Conservation (phyloP, 2,329 filamentous ascomycete genomes). For the Alternaria metachromatica region DNA sequence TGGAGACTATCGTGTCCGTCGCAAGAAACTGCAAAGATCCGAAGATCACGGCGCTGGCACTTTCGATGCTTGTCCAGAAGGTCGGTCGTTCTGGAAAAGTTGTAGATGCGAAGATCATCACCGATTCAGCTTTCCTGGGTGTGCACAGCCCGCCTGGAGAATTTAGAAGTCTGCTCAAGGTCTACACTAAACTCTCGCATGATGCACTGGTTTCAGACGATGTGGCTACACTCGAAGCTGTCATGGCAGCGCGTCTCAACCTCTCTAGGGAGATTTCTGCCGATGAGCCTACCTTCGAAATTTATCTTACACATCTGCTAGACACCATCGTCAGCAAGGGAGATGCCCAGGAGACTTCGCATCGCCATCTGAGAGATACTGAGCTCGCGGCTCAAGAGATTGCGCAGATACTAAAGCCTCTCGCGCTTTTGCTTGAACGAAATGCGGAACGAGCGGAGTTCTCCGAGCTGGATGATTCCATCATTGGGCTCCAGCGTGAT, state of each 20-base stretch:
- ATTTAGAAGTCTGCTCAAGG: slow-evolving; percentile 83
- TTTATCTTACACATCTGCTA: slow-evolving; percentile 83
- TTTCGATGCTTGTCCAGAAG: slow-evolving; percentile 97
- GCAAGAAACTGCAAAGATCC: slow-evolving; percentile 81
- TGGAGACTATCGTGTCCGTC: slow-evolving; percentile 94
- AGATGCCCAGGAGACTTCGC: slow-evolving; percentile 75
- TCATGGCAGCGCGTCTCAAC: slow-evolving; percentile 79
- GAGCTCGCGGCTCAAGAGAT: slow-evolving; percentile 88
- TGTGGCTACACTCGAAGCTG: slow-evolving; percentile 71
- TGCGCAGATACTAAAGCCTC: slow-evolving; percentile 80
- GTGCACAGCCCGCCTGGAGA: slow-evolving; percentile 79
- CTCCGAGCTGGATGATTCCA: slow-evolving; percentile 53
- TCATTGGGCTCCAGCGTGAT: slow-evolving; percentile 78
- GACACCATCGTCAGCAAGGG: slow-evolving; percentile 90
- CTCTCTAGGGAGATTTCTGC: slow-evolving; percentile 74
- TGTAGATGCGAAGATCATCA: slow-evolving; percentile 86
- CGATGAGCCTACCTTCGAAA: slow-evolving; percentile 77
- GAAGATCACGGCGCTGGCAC: slow-evolving; percentile 90
- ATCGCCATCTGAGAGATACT: slow-evolving; percentile 77
- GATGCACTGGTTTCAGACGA: slow-evolving; percentile 76
- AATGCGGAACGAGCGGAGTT: slow-evolving; percentile 65
- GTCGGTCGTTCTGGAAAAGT: slow-evolving; percentile 80
- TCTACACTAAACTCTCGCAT: slow-evolving; percentile 77
- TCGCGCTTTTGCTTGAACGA: slow-evolving; percentile 81
- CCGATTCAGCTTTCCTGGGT: slow-evolving; percentile 79